These are phyloP conservation scores for Myriosclerotinia duriaeana DNA, from an alignment of 2,329 filamentous ascomycete genomes.

Conservation along the genomic window DNA sequence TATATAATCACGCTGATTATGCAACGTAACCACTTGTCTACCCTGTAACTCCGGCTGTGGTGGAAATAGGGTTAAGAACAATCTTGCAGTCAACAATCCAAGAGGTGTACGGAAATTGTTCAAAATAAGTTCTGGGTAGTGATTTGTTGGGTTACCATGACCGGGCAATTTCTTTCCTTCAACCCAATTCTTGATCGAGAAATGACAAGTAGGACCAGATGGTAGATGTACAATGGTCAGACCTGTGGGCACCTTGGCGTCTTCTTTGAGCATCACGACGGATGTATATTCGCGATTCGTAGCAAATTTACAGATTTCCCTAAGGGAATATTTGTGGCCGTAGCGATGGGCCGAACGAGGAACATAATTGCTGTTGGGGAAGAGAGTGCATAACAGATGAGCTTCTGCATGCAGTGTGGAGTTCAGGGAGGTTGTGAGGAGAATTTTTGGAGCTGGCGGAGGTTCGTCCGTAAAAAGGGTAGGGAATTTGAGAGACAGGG, in stretches of 20 bases:
- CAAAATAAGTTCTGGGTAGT: constrained; percentile 84
- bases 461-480: constrained; percentile 60
- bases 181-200: constrained; percentile 85
- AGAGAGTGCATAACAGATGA: constrained; percentile 72
- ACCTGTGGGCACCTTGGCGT: constrained; percentile 79
- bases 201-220: constrained; percentile 86
- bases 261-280: constrained; percentile 82
- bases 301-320: constrained; percentile 87
- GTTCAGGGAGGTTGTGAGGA: constrained; percentile 89
- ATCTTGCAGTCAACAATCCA: constrained; percentile 79
- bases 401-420: constrained; percentile 85
- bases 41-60: constrained; percentile 79
- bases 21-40: constrained; percentile 84
- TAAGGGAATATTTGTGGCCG: constrained; percentile 85
- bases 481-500: constrained; percentile 61
- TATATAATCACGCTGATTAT: constrained; percentile 95
- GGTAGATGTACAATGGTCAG: constrained; percentile 84
- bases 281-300: constrained; percentile 79
- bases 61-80: constrained; percentile 80
- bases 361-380: constrained; percentile 80
- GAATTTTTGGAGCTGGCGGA: constrained; percentile 71
- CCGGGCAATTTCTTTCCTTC: constrained; percentile 85
- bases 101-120: constrained; percentile 96
- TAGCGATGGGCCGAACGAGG: constrained; percentile 80
- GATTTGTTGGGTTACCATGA: constrained; percentile 83